phyloP scores from a whole-genome alignment of 306 rosid species.

The Vigna mungo region DNA sequence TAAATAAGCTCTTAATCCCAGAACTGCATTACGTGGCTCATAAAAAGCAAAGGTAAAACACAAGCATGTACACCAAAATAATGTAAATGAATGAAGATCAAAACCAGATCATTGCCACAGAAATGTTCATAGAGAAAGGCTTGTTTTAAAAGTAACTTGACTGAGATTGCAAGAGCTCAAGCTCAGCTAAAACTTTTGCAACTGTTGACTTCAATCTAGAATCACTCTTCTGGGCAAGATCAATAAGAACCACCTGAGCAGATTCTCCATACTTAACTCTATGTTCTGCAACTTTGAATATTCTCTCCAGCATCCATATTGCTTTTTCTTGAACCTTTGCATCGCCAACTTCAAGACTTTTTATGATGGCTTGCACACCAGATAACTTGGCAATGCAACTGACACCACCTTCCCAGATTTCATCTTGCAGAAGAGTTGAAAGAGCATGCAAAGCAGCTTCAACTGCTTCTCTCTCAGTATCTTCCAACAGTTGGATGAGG shows the following conservation, averaged over 20 bases:
- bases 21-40: conserved; percentile 8
- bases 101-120: conserved; percentile 42
- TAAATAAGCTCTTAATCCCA: conserved; percentile 30
- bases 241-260: conserved; percentile 84
- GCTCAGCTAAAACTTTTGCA: conserved; percentile 74
- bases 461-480: conserved; percentile 68
- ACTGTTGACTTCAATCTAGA: conserved; percentile 74
- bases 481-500: conserved; percentile 68
- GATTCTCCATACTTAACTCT: conserved; percentile 67
- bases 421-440: conserved; percentile 79
- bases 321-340: conserved; percentile 78
- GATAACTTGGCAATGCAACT: conserved; percentile 62
- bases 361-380: conserved; percentile 68
- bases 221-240: conserved; percentile 77
- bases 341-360: conserved; percentile 61
- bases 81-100: conserved; percentile 39
- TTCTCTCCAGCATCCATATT: conserved; percentile 82
- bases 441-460: conserved; percentile 75
- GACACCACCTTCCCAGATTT: conserved; percentile 81
- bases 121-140: conserved; percentile 23
- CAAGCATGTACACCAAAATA: conserved; percentile 45
- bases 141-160: conserved; percentile 73
- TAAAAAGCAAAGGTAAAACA: conserved; percentile 19
- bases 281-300: conserved; percentile 69
- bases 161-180: conserved; percentile 78